Percentiles rank a stretch among this genome's conserved stretches.
These are phyloP conservation scores for Candida loeiensis DNA, from an alignment of 805 yeast genomes.

Conservation along the genomic window DNA sequence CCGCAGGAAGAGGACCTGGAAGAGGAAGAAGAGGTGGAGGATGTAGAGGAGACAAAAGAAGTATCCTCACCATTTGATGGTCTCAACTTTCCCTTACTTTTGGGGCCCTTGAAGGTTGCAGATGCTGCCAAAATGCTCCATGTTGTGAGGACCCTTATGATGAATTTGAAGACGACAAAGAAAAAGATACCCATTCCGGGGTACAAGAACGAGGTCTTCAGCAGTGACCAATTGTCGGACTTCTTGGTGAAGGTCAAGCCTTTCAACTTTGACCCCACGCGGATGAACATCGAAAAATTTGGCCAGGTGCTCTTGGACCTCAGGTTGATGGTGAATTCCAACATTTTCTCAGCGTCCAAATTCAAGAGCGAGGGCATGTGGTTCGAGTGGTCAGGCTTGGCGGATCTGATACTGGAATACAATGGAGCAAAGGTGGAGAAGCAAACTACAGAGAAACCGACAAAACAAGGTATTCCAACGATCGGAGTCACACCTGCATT, in stretches of 20 bases:
- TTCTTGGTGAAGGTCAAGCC: slow-evolving; percentile 24
- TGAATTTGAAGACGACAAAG: slow-evolving; percentile 22
- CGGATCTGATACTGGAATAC: slow-evolving; percentile 18
- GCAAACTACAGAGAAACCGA: not conserved
- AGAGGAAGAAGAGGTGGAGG: slow-evolving; percentile 2
- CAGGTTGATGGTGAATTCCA: slow-evolving; percentile 29
- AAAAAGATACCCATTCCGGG: slow-evolving; percentile 41
- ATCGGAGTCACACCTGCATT: slow-evolving; percentile 8
- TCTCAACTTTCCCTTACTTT: slow-evolving; percentile 28
- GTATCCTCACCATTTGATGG: slow-evolving; percentile 10
- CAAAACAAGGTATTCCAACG: slow-evolving; percentile 3
- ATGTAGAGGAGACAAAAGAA: slow-evolving; percentile 3
- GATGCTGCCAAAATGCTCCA: slow-evolving; percentile 17
- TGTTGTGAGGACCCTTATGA: slow-evolving; percentile 24
- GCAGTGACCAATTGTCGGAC: slow-evolving; percentile 36
- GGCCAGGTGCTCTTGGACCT: slow-evolving; percentile 39
- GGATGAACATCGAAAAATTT: slow-evolving; percentile 35
- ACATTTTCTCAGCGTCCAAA: slow-evolving; percentile 30
- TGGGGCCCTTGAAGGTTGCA: slow-evolving; percentile 25
- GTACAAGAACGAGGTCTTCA: slow-evolving; percentile 35
- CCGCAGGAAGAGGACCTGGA: too few species aligned
- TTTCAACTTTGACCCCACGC: slow-evolving; percentile 32
- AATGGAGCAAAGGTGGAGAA: not conserved
- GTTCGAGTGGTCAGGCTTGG: slow-evolving; percentile 42
- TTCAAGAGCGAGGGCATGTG: slow-evolving; percentile 42